Conservation (phyloP, 176 grass and related monocot genomes). For the Triticum timopheevii region DNA sequence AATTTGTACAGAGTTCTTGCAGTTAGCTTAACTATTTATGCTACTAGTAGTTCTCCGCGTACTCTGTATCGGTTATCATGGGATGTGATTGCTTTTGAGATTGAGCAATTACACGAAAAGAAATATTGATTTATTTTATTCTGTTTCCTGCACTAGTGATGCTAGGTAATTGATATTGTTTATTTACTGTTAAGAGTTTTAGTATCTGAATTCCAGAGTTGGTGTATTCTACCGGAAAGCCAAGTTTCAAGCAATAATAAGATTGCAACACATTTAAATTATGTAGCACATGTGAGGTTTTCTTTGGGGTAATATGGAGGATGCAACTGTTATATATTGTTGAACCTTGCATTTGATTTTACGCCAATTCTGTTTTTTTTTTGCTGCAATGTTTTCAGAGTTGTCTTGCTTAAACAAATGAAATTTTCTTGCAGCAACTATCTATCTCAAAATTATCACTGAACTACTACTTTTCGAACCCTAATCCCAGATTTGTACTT, state of each 20-base stretch:
- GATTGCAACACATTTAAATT: background rate
- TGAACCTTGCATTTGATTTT: background rate
- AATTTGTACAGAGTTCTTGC: no score
- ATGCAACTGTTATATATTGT: background rate
- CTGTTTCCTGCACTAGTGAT: no score
- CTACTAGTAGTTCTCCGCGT: no score
- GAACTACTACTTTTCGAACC: background rate
- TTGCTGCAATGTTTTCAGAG: background rate
- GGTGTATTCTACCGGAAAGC: background rate
- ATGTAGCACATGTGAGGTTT: background rate
- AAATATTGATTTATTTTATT: no score
- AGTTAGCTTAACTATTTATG: no score
- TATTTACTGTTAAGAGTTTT: background rate
- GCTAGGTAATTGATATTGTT: background rate
- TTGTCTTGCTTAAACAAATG: background rate
- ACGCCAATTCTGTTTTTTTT: background rate
- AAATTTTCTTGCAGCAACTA: background rate
- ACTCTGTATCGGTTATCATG: no score
- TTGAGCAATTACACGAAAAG: no score
- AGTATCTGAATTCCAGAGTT: background rate
- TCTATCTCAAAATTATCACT: background rate
- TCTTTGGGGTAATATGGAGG: background rate
- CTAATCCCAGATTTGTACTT: background rate
- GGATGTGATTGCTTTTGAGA: no score
- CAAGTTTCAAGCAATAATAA: background rate